Conservation (phyloP, 108 stramenopile genomes). For the Fragilaria crotonensis region DNA sequence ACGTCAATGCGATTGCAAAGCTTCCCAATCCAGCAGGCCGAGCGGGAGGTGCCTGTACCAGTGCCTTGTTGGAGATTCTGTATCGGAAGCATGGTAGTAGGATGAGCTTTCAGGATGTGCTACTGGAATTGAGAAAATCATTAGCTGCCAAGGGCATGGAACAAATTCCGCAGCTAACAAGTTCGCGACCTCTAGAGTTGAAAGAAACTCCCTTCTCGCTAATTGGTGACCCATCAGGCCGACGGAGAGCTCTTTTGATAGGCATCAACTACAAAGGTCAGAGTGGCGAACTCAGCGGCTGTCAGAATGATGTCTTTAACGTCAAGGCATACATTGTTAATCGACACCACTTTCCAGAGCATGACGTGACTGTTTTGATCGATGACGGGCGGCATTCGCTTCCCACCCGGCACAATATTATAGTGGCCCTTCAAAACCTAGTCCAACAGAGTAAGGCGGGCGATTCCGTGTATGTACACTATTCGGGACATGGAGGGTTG, state of each 20-base stretch:
- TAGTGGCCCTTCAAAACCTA: constrained; percentile 54
- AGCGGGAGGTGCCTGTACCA: constrained; percentile 82
- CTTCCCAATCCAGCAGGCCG: constrained; percentile 69
- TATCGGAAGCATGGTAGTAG: constrained; percentile 19
- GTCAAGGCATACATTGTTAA: constrained; percentile 79
- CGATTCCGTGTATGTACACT: constrained; percentile 59
- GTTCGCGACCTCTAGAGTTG: constrained; percentile 38
- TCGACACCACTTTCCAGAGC: constrained; percentile 66
- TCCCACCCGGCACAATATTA: constrained; percentile 59
- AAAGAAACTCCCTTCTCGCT: constrained; percentile 30
- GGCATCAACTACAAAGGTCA: constrained; percentile 90
- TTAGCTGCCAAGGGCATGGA: constrained; percentile 18
- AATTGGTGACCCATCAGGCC: constrained; percentile 27
- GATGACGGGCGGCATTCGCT: constrained; percentile 65
- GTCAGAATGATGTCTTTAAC: constrained; percentile 86
- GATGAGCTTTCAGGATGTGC: constrained; percentile 46
- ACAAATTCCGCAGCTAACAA: constrained; percentile 39
- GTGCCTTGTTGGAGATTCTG: constrained; percentile 61
- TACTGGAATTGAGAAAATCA: constrained; percentile 28
- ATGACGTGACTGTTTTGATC: constrained; percentile 61
- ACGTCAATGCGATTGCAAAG: constrained; percentile 63
- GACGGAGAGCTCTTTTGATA: constrained; percentile 43
- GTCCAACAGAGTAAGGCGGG: constrained; percentile 34
- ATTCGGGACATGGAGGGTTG: constrained; percentile 72
- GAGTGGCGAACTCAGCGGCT: constrained; percentile 74